A percentile compares a stretch with the other conserved stretches of the same genome.
Evolutionary conservation across 371 early-diverging fungal genomes (phyloP).

Genomic region (Syncephalis plumigaleata): DNA sequence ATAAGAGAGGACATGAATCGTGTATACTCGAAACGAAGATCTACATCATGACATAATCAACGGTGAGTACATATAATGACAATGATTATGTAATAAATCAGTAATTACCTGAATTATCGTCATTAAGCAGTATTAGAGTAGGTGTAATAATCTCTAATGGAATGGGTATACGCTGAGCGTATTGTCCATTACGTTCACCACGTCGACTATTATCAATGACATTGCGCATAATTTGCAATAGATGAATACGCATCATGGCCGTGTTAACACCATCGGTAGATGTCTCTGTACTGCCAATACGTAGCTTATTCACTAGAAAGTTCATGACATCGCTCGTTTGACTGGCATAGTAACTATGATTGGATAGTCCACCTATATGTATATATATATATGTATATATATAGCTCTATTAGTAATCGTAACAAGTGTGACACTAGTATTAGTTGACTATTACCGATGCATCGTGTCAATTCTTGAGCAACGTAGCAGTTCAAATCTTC

Average conservation of each 20-base stretch:
- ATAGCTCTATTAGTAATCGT: too few relatives aligned
- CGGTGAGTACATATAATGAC: too few relatives aligned
- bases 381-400: too few relatives aligned
- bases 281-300: conserved; percentile 13
- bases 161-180: conserved; percentile 5
- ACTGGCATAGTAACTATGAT: conserved; percentile 63
- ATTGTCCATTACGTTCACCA: conserved; percentile 11
- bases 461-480: conserved; percentile 26
- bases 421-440: background rate
- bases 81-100: too few relatives aligned
- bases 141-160: conserved; percentile 21
- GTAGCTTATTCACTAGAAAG: conserved; percentile 45
- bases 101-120: conserved; percentile 16
- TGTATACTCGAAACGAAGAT: background rate
- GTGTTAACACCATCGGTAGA: conserved; percentile 24
- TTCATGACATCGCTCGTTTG: conserved; percentile 67
- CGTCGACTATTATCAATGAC: conserved; percentile 16
- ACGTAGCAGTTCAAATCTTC: conserved; percentile 19
- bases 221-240: conserved; percentile 10
- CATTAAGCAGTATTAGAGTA: conserved; percentile 21
- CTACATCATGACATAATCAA: too few relatives aligned
- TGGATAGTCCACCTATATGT: conserved; percentile 44
- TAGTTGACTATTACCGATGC: conserved; percentile 21
- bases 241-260: conserved; percentile 18
- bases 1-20: conserved; percentile 8